Evolutionary conservation across 1,139 yeast genomes (phyloP).

Genomic region (Magnusiomyces paraingens): DNA sequence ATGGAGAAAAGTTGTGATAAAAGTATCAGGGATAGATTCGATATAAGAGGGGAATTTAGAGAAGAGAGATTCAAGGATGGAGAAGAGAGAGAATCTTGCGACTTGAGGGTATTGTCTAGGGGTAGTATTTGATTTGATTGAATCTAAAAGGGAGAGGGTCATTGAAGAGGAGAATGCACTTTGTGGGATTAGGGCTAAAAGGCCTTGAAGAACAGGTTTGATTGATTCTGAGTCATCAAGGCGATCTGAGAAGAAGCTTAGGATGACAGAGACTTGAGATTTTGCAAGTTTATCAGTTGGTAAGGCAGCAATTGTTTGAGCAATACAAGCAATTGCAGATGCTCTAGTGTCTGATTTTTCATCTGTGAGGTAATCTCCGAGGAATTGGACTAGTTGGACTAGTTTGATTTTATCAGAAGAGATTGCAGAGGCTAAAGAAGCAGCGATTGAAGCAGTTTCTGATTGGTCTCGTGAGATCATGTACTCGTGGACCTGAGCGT

Average conservation of each 20-base stretch:
- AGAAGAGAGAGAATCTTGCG: constrained; percentile 53
- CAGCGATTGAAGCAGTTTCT: constrained; percentile 12
- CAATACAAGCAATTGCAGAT: constrained; percentile 51
- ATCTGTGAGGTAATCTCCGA: constrained; percentile 62
- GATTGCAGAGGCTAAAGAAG: constrained; percentile 26
- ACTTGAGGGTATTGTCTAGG: no score
- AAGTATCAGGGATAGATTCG: constrained; percentile 40
- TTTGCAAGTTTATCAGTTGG: constrained; percentile 41
- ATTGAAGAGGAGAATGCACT: no score
- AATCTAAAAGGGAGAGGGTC: no score
- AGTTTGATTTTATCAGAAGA: constrained; percentile 38
- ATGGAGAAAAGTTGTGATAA: constrained; percentile 53
- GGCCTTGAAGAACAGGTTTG: constrained; percentile 48
- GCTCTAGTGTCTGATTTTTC: constrained; percentile 39
- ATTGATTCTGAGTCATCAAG: constrained; percentile 57
- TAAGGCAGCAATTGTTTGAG: constrained; percentile 40
- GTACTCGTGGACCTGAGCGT: constrained; percentile 21
- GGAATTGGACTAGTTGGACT: constrained; percentile 45
- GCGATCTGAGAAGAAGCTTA: constrained; percentile 58
- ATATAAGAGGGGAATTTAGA: constrained; percentile 24
- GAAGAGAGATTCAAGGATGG: constrained; percentile 40
- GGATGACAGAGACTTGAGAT: constrained; percentile 57
- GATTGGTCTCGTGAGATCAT: constrained; percentile 17
- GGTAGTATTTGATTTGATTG: no score
- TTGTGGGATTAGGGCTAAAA: no score